Evolutionary conservation across 2,329 filamentous ascomycete species (phyloP).

Genomic region (Paecilomyces formosus): DNA sequence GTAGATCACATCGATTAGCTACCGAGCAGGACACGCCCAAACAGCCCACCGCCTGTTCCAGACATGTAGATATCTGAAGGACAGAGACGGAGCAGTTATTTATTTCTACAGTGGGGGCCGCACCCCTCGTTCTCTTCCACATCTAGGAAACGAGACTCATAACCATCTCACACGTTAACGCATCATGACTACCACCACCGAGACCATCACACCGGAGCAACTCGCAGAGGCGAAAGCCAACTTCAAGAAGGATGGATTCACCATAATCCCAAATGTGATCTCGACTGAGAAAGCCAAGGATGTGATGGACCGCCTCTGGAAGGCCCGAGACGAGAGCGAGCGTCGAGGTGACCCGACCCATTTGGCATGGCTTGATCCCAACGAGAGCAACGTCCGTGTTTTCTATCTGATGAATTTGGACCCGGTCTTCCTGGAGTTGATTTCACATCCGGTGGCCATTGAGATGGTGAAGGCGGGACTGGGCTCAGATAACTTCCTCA

Average conservation of each 20-base stretch:
- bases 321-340: conserved; percentile 14
- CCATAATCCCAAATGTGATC: conserved; percentile 17
- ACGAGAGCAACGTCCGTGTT: conserved; percentile 20
- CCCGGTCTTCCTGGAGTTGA: conserved; percentile 19
- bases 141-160: background rate
- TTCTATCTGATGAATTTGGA: conserved; percentile 25
- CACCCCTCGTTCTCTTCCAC: background rate
- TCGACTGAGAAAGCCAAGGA: conserved; percentile 8
- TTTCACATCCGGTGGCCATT: conserved; percentile 18
- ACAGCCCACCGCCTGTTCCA: background rate
- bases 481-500: conserved; percentile 19
- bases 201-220: background rate
- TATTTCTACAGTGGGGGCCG: background rate
- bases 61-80: background rate
- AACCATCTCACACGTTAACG: background rate
- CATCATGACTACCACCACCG: background rate
- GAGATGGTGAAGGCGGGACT: conserved; percentile 21
- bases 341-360: conserved; percentile 16
- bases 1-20: background rate
- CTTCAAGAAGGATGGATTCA: conserved; percentile 18
- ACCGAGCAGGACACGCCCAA: background rate
- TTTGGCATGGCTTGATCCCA: conserved; percentile 19
- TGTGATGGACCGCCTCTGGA: conserved; percentile 17
- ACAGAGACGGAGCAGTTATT: background rate
- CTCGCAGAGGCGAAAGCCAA: conserved; percentile 1